Conservation (phyloP, 768 basidiomycete genomes). For the Ramaria rubella region DNA sequence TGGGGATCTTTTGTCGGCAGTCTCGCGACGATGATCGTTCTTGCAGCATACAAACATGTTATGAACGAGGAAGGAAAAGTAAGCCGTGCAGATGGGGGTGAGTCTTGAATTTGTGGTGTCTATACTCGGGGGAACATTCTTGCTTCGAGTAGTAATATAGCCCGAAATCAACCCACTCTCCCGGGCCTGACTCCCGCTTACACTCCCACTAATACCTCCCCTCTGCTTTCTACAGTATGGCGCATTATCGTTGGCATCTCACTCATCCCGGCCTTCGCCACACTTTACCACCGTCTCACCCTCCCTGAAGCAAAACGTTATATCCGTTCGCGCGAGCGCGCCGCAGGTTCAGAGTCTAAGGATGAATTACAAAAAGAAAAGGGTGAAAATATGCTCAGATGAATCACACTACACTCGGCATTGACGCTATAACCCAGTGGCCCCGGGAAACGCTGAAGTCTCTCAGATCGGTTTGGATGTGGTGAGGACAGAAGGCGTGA, state of each 20-base stretch:
- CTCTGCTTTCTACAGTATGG: conserved; percentile 44
- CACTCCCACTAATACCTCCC: not conserved
- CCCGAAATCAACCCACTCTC: too few relatives aligned
- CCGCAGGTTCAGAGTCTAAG: not conserved
- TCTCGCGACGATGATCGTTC: conserved; percentile 55
- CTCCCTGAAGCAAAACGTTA: conserved; percentile 62
- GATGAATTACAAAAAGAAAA: too few relatives aligned
- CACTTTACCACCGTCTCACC: conserved; percentile 69
- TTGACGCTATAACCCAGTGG: too few relatives aligned
- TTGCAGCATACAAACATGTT: conserved; percentile 53
- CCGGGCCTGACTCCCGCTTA: too few relatives aligned
- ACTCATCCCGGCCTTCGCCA: conserved; percentile 67
- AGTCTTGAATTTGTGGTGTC: conserved; percentile 18
- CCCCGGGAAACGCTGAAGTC: too few relatives aligned
- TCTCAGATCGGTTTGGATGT: too few relatives aligned
- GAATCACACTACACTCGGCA: too few relatives aligned
- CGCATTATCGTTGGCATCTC: conserved; percentile 67
- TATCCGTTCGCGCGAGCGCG: conserved; percentile 34
- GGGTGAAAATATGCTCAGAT: too few relatives aligned
- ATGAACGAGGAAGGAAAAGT: conserved; percentile 55
- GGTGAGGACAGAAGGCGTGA: conserved; percentile 10
- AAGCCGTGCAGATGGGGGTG: conserved; percentile 65
- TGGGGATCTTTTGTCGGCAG: conserved; percentile 68
- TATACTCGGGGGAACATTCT: too few relatives aligned
- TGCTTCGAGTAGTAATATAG: too few relatives aligned